phyloP scores from a whole-genome alignment of 2,329 filamentous ascomycete genomes.

The Talaromyces piceae region DNA sequence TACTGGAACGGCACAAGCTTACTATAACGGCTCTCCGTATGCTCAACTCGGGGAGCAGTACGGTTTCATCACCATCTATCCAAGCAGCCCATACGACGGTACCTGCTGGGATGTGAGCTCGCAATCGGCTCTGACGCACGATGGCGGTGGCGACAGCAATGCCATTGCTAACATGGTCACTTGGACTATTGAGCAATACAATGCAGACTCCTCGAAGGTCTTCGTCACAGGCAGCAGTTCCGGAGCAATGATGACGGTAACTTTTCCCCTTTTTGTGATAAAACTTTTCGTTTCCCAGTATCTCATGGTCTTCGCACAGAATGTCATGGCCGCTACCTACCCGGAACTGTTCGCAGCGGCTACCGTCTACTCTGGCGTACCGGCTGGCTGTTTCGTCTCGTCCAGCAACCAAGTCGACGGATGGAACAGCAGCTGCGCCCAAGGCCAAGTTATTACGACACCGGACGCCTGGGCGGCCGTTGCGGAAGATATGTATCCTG shows the following conservation, averaged over 20 bases:
- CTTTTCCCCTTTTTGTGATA: not conserved
- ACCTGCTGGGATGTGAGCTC: slow-evolving; percentile 56
- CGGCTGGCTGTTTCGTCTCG: slow-evolving; percentile 7
- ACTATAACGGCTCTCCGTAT: slow-evolving; percentile 47
- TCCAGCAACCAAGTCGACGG: slow-evolving; percentile 12
- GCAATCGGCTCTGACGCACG: slow-evolving; percentile 20
- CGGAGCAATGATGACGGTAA: slow-evolving; percentile 9
- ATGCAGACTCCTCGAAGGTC: slow-evolving; percentile 6
- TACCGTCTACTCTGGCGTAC: slow-evolving; percentile 5
- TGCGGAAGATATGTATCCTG: slow-evolving; percentile 4
- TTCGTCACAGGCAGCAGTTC: slow-evolving; percentile 8
- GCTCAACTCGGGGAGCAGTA: slow-evolving; percentile 42
- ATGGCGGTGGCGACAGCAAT: slow-evolving; percentile 33
- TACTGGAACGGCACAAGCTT: slow-evolving; percentile 22
- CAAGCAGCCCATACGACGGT: slow-evolving; percentile 45
- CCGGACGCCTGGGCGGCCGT: slow-evolving; percentile 24
- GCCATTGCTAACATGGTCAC: slow-evolving; percentile 22
- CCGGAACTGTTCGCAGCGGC: slow-evolving; percentile 7
- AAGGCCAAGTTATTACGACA: slow-evolving; percentile 29
- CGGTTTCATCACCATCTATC: slow-evolving; percentile 47
- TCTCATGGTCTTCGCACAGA: not conserved
- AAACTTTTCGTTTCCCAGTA: not conserved
- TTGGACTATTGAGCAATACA: slow-evolving; percentile 2
- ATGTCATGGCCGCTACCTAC: slow-evolving; percentile 7
- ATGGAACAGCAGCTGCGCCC: slow-evolving; percentile 18